Percentiles rank a stretch among this genome's conserved stretches.
phyloP scores from a whole-genome alignment of 78 protist species.

The Dictyostelium capitatum region DNA sequence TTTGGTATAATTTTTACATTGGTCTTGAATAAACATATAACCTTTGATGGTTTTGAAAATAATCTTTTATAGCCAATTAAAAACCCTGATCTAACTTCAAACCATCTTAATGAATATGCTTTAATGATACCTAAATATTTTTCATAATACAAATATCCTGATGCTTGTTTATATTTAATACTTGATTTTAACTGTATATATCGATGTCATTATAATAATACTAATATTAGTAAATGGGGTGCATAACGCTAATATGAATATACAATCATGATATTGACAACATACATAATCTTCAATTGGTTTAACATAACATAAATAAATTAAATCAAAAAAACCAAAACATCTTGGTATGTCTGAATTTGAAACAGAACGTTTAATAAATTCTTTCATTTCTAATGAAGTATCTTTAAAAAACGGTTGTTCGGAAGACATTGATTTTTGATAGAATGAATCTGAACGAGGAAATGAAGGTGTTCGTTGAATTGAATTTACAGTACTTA shows the following conservation, averaged over 20 bases:
- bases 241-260: too few relatives aligned
- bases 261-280: not conserved
- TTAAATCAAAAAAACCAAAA: constrained; percentile 74
- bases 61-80: constrained; percentile 59
- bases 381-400: not conserved
- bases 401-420: not conserved
- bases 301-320: constrained; percentile 51
- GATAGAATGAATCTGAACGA: constrained; percentile 25
- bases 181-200: constrained; percentile 50
- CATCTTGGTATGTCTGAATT: constrained; percentile 63
- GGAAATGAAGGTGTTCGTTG: constrained; percentile 25
- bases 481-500: constrained; percentile 25
- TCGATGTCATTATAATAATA: not conserved
- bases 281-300: constrained; percentile 76
- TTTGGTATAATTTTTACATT: constrained; percentile 65
- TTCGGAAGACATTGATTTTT: not conserved
- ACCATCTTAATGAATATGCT: constrained; percentile 43
- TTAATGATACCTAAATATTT: constrained; percentile 54
- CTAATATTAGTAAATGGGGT: too few relatives aligned
- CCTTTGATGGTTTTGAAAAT: constrained; percentile 52
- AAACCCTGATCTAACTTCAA: constrained; percentile 62
- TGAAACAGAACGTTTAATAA: constrained; percentile 15
- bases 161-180: constrained; percentile 18
- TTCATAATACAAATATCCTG: constrained; percentile 53
- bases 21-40: constrained; percentile 65